Base-by-base conservation (phyloP, 2,329 filamentous ascomycete species). In the Colletotrichum lini region DNA sequence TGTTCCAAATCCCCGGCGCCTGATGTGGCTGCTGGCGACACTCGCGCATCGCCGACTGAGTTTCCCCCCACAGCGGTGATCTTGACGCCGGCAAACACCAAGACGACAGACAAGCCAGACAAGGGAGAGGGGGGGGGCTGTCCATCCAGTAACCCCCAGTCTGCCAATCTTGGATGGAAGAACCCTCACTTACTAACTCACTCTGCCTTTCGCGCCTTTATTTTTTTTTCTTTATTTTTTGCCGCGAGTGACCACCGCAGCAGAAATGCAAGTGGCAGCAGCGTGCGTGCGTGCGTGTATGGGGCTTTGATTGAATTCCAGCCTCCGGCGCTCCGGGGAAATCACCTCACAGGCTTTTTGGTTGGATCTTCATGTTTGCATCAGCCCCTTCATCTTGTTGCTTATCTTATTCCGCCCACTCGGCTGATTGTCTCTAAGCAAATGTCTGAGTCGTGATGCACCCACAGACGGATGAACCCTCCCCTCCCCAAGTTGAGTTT, bases 401-500 rank as follows among this genome's bases (percentile, higher is more conserved):
- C 58, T 67, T 53, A 54, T 63, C 66, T 63, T 35, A 57, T 30
- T 50, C 44, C 47, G 50, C 35, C 67, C 56, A 71, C 64, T 52
- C 47, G 26, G 47, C 26, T 66, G 47, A 62, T 70, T 67, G 62
- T 57, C 18, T 16, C 13, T 50, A 59, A 52, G 54, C 26, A 49
- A 16, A 15, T 57, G 63, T 53, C 63, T 67, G 68, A 71, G 64
- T 67, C 57, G 68, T 71, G 68, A 61, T 70, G 63, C 63, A 61
- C 57, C 63, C 62, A 70, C 67, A 42, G 26, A 9, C 54, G 5
- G 26, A 30, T 30, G 26, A 30, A 45, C 47, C 40, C 15, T 30
- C 42, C 23, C 42, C 26, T 30, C 26, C 26, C 26, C 26, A 30
- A 30, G 12, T 60, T 38, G 18, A 49, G 23, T 18, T 18, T 44